Percentiles rank a stretch among this genome's conserved stretches.
phyloP scores from a whole-genome alignment of 495 filamentous ascomycete genomes.

The Tirmania nivea region DNA sequence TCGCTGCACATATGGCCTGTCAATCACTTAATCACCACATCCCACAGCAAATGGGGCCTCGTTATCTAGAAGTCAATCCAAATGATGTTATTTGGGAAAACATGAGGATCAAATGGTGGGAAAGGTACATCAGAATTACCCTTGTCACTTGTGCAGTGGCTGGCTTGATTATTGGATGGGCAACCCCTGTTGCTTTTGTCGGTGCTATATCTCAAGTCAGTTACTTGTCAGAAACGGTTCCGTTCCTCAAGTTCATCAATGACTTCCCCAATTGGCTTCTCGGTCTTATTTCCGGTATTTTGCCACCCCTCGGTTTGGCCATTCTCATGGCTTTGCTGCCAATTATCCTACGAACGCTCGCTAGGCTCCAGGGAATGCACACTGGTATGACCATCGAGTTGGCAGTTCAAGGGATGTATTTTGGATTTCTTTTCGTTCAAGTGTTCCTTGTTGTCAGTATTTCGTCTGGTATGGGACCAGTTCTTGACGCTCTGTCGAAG shows the following conservation, averaged over 20 bases:
- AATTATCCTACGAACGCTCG: slow-evolving; percentile 49
- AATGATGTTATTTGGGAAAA: slow-evolving; percentile 95
- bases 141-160: slow-evolving; percentile 42
- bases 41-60: slow-evolving; percentile 85
- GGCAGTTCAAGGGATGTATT: slow-evolving; percentile 78
- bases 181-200: slow-evolving; percentile 75
- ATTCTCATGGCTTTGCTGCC: slow-evolving; percentile 67
- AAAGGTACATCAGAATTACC: slow-evolving; percentile 53
- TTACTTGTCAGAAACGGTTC: slow-evolving; percentile 38
- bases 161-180: slow-evolving; percentile 74
- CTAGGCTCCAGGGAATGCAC: slow-evolving; percentile 52
- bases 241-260: slow-evolving; percentile 4
- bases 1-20: slow-evolving; percentile 94
- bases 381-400: slow-evolving; percentile 66
- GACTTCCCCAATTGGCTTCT: slow-evolving; percentile 39
- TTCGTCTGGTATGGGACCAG: slow-evolving; percentile 51
- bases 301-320: slow-evolving; percentile 58
- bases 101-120: slow-evolving; percentile 93
- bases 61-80: slow-evolving; percentile 78
- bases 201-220: slow-evolving; percentile 56
- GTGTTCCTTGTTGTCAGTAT: slow-evolving; percentile 86
- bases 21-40: slow-evolving; percentile 80
- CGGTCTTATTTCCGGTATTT: slow-evolving; percentile 61
- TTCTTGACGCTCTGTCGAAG: slow-evolving; percentile 39
- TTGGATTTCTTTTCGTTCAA: slow-evolving; percentile 84